These are phyloP conservation scores for Calycina herbarum DNA, from an alignment of 2,329 filamentous ascomycete species.

Conservation along the genomic window DNA sequence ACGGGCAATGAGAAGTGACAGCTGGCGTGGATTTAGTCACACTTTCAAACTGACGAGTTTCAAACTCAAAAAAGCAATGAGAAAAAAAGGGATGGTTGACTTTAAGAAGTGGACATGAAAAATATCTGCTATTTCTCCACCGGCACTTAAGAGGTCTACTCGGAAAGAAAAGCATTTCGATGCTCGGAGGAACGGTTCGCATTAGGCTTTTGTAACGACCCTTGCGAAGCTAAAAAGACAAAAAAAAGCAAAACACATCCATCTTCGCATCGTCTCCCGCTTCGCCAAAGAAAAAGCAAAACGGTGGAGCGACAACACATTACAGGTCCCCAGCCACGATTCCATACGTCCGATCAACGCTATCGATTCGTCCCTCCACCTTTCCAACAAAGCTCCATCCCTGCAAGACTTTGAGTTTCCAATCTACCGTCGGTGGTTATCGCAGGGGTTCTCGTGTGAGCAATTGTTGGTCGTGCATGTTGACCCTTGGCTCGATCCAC, in stretches of 20 bases:
- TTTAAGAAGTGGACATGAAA: background rate
- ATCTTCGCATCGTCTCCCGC: background rate
- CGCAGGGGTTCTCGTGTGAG: background rate
- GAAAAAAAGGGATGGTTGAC: background rate
- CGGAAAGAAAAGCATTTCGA: background rate
- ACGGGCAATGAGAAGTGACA: too few species aligned
- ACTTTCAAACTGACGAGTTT: background rate
- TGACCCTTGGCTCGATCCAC: background rate
- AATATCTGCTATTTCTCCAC: background rate
- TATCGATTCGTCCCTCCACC: background rate
- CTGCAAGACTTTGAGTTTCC: background rate
- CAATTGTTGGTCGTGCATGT: slow-evolving; percentile 3
- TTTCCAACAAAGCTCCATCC: background rate
- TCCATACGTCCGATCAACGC: background rate
- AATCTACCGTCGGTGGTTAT: background rate
- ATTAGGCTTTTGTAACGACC: background rate
- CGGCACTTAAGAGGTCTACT: background rate
- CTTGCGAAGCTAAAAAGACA: background rate
- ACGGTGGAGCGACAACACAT: background rate
- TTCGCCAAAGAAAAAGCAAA: background rate
- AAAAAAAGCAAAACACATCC: background rate
- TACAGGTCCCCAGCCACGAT: background rate
- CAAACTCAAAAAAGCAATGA: background rate
- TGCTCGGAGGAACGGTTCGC: background rate
- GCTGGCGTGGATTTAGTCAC: too few species aligned